Conservation (phyloP, 805 yeast genomes). For the Metschnikowia baotianmanensis region DNA sequence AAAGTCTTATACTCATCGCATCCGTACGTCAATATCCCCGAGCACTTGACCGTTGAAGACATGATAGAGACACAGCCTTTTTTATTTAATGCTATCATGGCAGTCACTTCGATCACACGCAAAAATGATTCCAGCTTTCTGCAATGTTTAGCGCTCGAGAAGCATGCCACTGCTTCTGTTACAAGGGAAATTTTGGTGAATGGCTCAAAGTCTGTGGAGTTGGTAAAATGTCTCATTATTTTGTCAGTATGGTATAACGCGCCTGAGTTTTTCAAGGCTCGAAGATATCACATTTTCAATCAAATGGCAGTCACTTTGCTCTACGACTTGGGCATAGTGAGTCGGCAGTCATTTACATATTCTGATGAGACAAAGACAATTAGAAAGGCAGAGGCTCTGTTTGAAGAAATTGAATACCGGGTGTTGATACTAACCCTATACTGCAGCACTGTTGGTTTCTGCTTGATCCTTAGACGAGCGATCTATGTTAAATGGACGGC, state of each 20-base stretch:
- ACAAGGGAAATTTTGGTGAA: slow-evolving; percentile 60
- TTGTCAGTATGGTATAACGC: slow-evolving; percentile 79
- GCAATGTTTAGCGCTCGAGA: slow-evolving; percentile 48
- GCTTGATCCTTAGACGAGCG: slow-evolving; percentile 63
- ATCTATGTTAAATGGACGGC: slow-evolving; percentile 63
- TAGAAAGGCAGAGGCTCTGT: slow-evolving; percentile 16
- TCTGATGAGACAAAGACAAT: slow-evolving; percentile 11
- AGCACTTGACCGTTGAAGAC: slow-evolving; percentile 41
- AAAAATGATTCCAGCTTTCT: slow-evolving; percentile 34
- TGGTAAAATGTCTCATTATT: slow-evolving; percentile 59
- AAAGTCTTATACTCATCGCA: slow-evolving; percentile 43
- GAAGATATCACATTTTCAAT: slow-evolving; percentile 71
- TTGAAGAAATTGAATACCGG: slow-evolving; percentile 44
- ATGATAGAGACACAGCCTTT: slow-evolving; percentile 55
- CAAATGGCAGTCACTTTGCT: slow-evolving; percentile 64
- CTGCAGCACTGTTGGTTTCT: slow-evolving; percentile 58
- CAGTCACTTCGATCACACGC: slow-evolving; percentile 51
- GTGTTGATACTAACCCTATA: slow-evolving; percentile 58
- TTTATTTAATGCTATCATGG: slow-evolving; percentile 62
- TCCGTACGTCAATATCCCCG: slow-evolving; percentile 59
- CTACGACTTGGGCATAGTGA: slow-evolving; percentile 73
- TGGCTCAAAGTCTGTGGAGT: slow-evolving; percentile 69
- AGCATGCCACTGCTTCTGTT: slow-evolving; percentile 49
- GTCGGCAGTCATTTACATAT: slow-evolving; percentile 36
- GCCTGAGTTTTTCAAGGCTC: slow-evolving; percentile 76